Conservation (phyloP, 208 protist genomes). For the Leishmania lainsoni region DNA sequence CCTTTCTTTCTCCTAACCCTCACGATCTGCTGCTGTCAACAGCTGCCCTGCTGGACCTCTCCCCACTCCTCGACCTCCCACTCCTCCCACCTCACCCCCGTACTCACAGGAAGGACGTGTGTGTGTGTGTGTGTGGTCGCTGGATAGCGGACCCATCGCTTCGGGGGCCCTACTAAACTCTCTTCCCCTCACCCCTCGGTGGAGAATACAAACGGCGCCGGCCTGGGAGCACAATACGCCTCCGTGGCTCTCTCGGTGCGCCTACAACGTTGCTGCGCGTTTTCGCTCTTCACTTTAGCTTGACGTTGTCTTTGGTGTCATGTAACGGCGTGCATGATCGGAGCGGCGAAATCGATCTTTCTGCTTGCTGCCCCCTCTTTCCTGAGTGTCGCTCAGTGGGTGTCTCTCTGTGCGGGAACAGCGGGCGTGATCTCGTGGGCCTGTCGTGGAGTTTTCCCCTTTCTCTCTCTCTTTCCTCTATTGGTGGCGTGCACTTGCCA, state of each 20-base stretch:
- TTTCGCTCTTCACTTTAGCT: neutral
- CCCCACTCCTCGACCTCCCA: neutral
- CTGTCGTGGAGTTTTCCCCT: neutral
- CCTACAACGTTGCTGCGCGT: neutral
- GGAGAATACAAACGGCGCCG: neutral
- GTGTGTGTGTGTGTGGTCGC: neutral
- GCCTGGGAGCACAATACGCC: neutral
- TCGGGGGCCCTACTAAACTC: neutral
- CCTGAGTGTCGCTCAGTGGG: neutral
- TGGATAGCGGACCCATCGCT: neutral
- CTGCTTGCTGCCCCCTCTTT: neutral
- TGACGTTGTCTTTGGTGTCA: neutral
- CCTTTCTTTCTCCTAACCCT: neutral
- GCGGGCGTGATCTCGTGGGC: neutral
- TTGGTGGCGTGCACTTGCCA: neutral
- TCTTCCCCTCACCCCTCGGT: neutral
- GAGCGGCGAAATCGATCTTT: neutral
- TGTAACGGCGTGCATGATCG: neutral
- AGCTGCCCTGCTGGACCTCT: neutral
- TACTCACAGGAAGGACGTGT: neutral
- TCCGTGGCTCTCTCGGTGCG: neutral
- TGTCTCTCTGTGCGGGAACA: neutral
- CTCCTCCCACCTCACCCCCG: neutral
- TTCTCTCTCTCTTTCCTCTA: neutral
- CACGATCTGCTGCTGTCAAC: neutral